Conservation (phyloP, 352 stramenopile genomes). For the Blastocystis sp. region DNA sequence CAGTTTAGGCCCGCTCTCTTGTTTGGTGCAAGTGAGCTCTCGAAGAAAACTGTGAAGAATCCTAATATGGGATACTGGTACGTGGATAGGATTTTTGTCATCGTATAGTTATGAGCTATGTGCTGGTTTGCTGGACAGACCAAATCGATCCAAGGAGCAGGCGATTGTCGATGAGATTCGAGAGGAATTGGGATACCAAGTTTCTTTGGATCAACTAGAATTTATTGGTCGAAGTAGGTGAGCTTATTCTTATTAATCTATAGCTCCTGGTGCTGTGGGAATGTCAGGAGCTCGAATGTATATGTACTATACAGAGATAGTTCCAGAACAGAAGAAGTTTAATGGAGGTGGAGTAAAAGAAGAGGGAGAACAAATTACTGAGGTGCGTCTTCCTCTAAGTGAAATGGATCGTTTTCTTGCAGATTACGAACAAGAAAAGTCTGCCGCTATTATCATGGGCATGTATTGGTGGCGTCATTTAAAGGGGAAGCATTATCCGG, state of each 20-base stretch:
- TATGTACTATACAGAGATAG: constrained; percentile 41
- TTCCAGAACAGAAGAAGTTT: constrained; percentile 35
- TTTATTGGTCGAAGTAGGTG: constrained; percentile 17
- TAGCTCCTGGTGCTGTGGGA: constrained; percentile 32
- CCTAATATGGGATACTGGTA: constrained; percentile 29
- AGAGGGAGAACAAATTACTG: constrained; percentile 37
- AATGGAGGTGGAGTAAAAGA: constrained; percentile 17
- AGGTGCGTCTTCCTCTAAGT: neutral
- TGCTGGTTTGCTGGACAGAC: constrained; percentile 35
- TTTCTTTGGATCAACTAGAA: neutral
- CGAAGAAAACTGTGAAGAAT: constrained; percentile 26
- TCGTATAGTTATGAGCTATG: constrained; percentile 29
- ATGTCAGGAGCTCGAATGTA: constrained; percentile 32
- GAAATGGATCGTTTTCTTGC: constrained; percentile 45
- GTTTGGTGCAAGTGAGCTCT: constrained; percentile 48
- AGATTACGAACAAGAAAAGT: constrained; percentile 49
- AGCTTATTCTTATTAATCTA: neutral
- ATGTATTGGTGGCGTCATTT: constrained; percentile 61
- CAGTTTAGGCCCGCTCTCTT: constrained; percentile 30
- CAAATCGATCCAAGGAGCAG: constrained; percentile 3
- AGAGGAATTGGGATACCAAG: constrained; percentile 32
- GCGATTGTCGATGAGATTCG: constrained; percentile 31
- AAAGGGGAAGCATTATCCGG: neutral
- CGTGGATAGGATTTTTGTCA: neutral
- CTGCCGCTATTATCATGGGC: constrained; percentile 11